These are phyloP conservation scores for Angomonas ambiguus DNA, from an alignment of 208 protist genomes.

Conservation along the genomic window DNA sequence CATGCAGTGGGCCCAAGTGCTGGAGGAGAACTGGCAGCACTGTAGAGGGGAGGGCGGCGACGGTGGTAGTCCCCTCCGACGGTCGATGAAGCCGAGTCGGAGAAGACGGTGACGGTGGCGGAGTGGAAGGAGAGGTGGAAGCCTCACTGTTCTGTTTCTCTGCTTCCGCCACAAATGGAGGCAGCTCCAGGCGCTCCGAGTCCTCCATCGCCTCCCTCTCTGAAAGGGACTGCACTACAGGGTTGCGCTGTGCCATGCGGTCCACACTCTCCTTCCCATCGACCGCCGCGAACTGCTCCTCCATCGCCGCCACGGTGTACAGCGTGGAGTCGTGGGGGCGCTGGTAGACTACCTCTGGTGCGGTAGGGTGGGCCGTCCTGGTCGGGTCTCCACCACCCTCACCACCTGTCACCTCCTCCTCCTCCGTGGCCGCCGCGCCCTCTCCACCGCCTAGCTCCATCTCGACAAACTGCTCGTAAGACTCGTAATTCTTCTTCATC, in stretches of 20 bases:
- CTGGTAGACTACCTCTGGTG: too few relatives aligned
- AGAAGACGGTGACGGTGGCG: neutral
- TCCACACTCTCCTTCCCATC: constrained; percentile 32
- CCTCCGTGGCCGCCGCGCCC: constrained; percentile 14
- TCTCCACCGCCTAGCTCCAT: constrained; percentile 38
- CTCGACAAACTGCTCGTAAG: constrained; percentile 64
- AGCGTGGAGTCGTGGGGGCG: too few relatives aligned
- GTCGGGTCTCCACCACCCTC: neutral
- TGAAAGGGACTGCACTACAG: constrained; percentile 19
- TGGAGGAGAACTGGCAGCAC: constrained; percentile 12
- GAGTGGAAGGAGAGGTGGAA: neutral
- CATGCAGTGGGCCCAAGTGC: constrained; percentile 50
- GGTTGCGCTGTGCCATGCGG: constrained; percentile 42
- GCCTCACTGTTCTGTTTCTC: too few relatives aligned
- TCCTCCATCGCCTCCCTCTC: constrained; percentile 29
- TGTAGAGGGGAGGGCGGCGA: neutral
- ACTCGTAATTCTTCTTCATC: constrained; percentile 57
- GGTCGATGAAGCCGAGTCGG: neutral
- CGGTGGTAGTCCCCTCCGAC: neutral
- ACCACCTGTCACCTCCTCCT: neutral
- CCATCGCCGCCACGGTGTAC: constrained; percentile 27
- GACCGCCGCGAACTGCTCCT: constrained; percentile 25
- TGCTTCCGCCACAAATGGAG: too few relatives aligned
- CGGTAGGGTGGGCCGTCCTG: too few relatives aligned
- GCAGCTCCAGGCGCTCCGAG: constrained; percentile 40